Percentiles rank a stretch among this genome's conserved stretches.
Evolutionary conservation across 2,329 filamentous ascomycete genomes (phyloP).

Genomic region (Pseudocercospora cruenta): DNA sequence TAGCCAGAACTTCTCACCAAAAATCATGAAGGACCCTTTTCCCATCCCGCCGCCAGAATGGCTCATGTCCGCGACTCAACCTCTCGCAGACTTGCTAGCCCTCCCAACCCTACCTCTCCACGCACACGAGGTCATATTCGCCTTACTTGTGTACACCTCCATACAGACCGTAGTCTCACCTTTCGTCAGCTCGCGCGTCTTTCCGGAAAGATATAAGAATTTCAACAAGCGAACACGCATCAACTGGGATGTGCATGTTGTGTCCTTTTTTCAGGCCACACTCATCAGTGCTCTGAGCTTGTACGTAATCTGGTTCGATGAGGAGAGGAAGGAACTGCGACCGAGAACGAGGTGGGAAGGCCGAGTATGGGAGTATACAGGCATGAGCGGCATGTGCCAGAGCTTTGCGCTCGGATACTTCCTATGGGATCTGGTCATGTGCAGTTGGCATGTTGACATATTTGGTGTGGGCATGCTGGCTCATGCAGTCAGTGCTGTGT

Average conservation of each 20-base stretch:
- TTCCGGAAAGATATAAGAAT: slow-evolving; percentile 65
- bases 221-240: slow-evolving; percentile 67
- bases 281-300: slow-evolving; percentile 74
- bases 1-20: slow-evolving; percentile 13
- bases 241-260: slow-evolving; percentile 86
- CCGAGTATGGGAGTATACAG: slow-evolving; percentile 74
- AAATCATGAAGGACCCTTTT: slow-evolving; percentile 73
- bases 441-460: slow-evolving; percentile 67
- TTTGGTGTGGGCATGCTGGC: slow-evolving; percentile 78
- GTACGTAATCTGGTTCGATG: slow-evolving; percentile 70
- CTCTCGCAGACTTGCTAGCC: slow-evolving; percentile 64
- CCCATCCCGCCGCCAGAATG: slow-evolving; percentile 62
- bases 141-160: slow-evolving; percentile 69
- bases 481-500: slow-evolving; percentile 73
- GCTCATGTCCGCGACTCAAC: slow-evolving; percentile 61
- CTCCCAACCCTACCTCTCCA: slow-evolving; percentile 73
- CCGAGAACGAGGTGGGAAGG: slow-evolving; percentile 65
- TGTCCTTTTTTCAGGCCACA: slow-evolving; percentile 76
- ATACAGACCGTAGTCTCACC: slow-evolving; percentile 71
- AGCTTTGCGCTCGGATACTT: slow-evolving; percentile 81
- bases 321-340: slow-evolving; percentile 60
- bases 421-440: slow-evolving; percentile 77
- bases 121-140: slow-evolving; percentile 73
- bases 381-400: slow-evolving; percentile 71
- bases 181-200: slow-evolving; percentile 63